Evolutionary conservation across 2,329 filamentous ascomycete genomes (phyloP), one percentile per base, ranked within the genome.

Genomic region (Alternaria angustiovoidea): DNA sequence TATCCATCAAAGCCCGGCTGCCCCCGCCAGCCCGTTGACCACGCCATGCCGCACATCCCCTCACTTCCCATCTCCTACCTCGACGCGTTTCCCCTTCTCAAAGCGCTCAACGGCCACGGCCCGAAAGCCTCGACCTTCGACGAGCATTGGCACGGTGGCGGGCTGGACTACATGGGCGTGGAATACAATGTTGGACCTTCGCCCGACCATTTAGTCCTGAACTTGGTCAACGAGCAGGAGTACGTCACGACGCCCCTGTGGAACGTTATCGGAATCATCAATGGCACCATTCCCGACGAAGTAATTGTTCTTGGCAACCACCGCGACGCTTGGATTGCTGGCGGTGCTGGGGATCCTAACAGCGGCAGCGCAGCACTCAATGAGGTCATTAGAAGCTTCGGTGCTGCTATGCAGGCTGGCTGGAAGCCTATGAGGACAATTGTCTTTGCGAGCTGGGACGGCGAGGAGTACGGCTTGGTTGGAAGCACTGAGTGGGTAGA

Each of bases 401-500:
- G 91, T 24, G 82, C 87, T 61, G 91, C 92, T 7, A 77, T 93
- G 2, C 84, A 88, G 26, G 85, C 84, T 26, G 92, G 92, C 14
- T 96, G 92, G 92, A 92, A 90, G 76, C 92, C 95, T 0, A 84
- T 93, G 20, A 90, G 94, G 22, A 98, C 94, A 0, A 92, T 98
- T 57, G 92, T 97, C 41, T 94, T 97, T 73, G 93, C 91, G 0
- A 81, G 82, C 57, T 89, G 87, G 87, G 83, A 86, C 43, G 87
- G 87, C 4, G 87, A 87, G 79, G 93, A 97, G 78, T 96, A 97
- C 67, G 92, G 91, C 0, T 84, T 97, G 5, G 79, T 97, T 14
- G 94, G 94, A 5, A 93, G 89, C 54, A 96, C 94, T 0, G 94
- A 97, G 74, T 97, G 93, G 93, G 92, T 97, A 0, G 93, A 97